Conservation (phyloP, 176 grass and related monocot genomes). For the Neostapfia colusana region DNA sequence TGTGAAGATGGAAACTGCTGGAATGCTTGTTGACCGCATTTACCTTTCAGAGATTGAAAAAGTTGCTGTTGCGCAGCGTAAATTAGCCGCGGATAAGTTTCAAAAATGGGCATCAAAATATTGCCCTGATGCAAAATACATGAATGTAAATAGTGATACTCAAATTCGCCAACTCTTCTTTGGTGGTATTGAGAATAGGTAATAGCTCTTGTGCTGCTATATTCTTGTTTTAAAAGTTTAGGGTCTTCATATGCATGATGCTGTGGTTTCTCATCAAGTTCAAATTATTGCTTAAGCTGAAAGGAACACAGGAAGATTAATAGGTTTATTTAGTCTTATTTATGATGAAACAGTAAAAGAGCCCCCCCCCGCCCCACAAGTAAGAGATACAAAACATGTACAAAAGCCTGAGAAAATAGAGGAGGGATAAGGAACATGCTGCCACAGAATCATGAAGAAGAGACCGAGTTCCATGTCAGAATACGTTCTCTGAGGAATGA, state of each 20-base stretch:
- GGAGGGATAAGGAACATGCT: neutral
- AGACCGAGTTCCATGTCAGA: neutral
- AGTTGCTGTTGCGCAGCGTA: constrained; percentile 66
- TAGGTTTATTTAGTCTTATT: constrained; percentile 2
- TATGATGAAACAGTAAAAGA: neutral
- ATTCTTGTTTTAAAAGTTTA: neutral
- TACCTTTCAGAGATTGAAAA: constrained; percentile 82
- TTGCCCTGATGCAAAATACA: constrained; percentile 90
- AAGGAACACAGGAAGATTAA: neutral
- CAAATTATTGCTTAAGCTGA: neutral
- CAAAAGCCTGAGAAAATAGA: neutral
- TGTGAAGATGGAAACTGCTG: constrained; percentile 88
- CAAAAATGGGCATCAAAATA: constrained; percentile 83
- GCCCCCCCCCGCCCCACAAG: neutral
- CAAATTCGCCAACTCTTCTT: constrained; percentile 93
- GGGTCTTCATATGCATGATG: constrained; percentile 2
- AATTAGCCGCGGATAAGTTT: constrained; percentile 74
- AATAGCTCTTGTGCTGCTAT: constrained; percentile 20
- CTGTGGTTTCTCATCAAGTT: neutral
- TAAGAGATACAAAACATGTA: neutral
- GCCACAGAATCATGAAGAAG: neutral
- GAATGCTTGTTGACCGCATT: constrained; percentile 76
- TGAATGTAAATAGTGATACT: constrained; percentile 92
- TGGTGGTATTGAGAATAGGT: constrained; percentile 79
- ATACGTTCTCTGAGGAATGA: neutral